Percentiles rank a stretch among this genome's conserved stretches.
phyloP scores from a whole-genome alignment of 768 basidiomycete species.

The Pisolithus marmoratus region DNA sequence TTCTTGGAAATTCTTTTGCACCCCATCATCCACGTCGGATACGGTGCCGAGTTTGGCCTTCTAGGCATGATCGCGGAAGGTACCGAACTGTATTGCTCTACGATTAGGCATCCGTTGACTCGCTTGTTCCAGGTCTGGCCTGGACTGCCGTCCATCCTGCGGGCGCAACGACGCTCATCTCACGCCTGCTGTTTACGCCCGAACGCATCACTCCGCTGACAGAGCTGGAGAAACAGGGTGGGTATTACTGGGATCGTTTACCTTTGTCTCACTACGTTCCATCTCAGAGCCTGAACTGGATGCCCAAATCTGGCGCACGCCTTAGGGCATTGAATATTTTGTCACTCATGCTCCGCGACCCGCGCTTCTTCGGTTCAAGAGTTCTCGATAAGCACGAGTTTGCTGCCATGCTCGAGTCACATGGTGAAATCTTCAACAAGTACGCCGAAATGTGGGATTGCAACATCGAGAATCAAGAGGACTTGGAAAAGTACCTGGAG shows the following conservation, averaged over 20 bases:
- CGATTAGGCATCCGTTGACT: neutral
- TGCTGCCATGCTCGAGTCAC: conserved; percentile 28
- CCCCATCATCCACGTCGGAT: conserved; percentile 59
- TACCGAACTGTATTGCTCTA: conserved; percentile 12
- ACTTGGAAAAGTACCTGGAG: conserved; percentile 48
- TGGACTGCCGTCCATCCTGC: conserved; percentile 47
- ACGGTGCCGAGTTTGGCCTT: conserved; percentile 59
- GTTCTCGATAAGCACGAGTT: conserved; percentile 31
- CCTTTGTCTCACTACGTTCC: neutral
- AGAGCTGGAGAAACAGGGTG: conserved; percentile 17
- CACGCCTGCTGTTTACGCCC: conserved; percentile 25
- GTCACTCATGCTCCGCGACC: conserved; percentile 49
- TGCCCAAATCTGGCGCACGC: conserved; percentile 29
- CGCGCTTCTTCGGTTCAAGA: conserved; percentile 28
- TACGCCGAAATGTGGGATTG: conserved; percentile 46
- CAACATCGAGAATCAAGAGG: conserved; percentile 29
- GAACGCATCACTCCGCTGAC: conserved; percentile 15
- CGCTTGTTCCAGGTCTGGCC: conserved; percentile 43
- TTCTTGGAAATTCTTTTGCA: conserved; percentile 58
- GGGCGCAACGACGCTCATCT: conserved; percentile 31
- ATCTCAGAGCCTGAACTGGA: conserved; percentile 17
- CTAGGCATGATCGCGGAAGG: conserved; percentile 63
- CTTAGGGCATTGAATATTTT: conserved; percentile 45
- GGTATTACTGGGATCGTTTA: neutral
- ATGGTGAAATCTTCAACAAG: conserved; percentile 35